A percentile compares a stretch with the other conserved stretches of the same genome.
These are phyloP conservation scores for Graphiopsis chlorocephala DNA, from an alignment of 2,329 filamentous ascomycete species.

Conservation along the genomic window DNA sequence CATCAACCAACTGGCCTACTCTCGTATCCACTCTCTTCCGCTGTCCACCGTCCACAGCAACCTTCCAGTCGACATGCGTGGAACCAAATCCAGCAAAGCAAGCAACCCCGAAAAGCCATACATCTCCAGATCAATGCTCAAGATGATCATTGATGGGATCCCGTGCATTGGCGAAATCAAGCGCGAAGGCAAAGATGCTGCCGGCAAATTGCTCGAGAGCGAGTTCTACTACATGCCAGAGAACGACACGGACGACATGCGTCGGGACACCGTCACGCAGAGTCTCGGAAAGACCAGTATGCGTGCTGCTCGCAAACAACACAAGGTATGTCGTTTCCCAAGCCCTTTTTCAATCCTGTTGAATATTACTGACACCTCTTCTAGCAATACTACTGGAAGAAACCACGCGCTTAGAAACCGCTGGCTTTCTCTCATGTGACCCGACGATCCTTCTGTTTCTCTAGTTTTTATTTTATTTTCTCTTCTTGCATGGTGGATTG, in stretches of 20 bases:
- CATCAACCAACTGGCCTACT: conserved; percentile 92
- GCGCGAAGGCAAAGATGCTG: conserved; percentile 91
- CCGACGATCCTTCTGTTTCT: conserved; percentile 6
- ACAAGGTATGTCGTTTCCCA: conserved; percentile 69
- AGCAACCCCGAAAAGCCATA: conserved; percentile 25
- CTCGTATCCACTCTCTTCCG: conserved; percentile 85
- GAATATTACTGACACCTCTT: conserved; percentile 13
- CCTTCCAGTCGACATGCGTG: conserved; percentile 62
- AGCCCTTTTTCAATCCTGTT: neutral
- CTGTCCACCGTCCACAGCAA: conserved; percentile 86
- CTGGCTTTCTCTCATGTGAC: conserved; percentile 2
- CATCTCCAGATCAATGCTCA: conserved; percentile 63
- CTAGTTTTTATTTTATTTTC: conserved; percentile 3
- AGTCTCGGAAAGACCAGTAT: conserved; percentile 85
- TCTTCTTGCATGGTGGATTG: conserved; percentile 15
- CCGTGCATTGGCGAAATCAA: conserved; percentile 83
- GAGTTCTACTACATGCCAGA: conserved; percentile 97
- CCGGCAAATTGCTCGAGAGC: conserved; percentile 87
- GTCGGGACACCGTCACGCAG: conserved; percentile 78
- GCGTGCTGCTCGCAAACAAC: conserved; percentile 86
- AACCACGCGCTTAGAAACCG: conserved; percentile 43
- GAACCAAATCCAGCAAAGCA: conserved; percentile 30
- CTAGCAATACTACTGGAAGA: conserved; percentile 72
- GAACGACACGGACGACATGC: conserved; percentile 72
- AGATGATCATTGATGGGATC: conserved; percentile 68